Evolutionary conservation across 1,139 yeast genomes (phyloP).

Genomic region (Pichia terricola): DNA sequence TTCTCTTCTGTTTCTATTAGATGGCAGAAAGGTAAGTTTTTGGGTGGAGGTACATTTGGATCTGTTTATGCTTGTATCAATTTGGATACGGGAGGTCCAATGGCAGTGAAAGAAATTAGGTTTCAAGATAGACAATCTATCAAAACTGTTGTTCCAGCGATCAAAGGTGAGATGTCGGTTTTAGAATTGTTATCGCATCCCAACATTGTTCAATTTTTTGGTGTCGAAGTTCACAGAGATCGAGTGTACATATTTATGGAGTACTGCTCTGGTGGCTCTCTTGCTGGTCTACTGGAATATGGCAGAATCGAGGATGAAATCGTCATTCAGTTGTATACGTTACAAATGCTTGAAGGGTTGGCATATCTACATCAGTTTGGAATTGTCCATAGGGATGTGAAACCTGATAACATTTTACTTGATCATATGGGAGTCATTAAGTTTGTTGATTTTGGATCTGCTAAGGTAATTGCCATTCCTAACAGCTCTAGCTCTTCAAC

Average conservation of each 20-base stretch:
- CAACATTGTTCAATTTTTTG: conserved; percentile 89
- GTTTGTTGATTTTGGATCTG: conserved; percentile 96
- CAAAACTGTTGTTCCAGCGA: conserved; percentile 76
- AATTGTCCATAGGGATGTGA: conserved; percentile 93
- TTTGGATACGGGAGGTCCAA: conserved; percentile 87
- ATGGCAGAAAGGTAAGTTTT: conserved; percentile 92
- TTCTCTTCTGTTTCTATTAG: conserved; percentile 86
- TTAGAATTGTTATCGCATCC: conserved; percentile 93
- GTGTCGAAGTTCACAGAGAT: conserved; percentile 95
- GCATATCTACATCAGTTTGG: conserved; percentile 93
- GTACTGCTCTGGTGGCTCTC: conserved; percentile 92
- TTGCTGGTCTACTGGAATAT: conserved; percentile 72
- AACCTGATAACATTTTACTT: conserved; percentile 86
- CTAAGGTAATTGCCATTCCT: conserved; percentile 78
- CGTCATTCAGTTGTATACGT: conserved; percentile 81
- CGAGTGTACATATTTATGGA: conserved; percentile 96
- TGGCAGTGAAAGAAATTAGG: conserved; percentile 94
- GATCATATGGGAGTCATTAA: conserved; percentile 92
- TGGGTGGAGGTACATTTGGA: conserved; percentile 97
- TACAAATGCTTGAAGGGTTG: conserved; percentile 91
- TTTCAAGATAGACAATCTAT: conserved; percentile 85
- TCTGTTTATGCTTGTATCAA: conserved; percentile 88
- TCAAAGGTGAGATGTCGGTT: conserved; percentile 94
- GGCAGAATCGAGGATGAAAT: conserved; percentile 95
- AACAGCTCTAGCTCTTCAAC: conserved; percentile 33